phyloP scores from a whole-genome alignment of 176 grass and related monocot species.

The Bromus sterilis region DNA sequence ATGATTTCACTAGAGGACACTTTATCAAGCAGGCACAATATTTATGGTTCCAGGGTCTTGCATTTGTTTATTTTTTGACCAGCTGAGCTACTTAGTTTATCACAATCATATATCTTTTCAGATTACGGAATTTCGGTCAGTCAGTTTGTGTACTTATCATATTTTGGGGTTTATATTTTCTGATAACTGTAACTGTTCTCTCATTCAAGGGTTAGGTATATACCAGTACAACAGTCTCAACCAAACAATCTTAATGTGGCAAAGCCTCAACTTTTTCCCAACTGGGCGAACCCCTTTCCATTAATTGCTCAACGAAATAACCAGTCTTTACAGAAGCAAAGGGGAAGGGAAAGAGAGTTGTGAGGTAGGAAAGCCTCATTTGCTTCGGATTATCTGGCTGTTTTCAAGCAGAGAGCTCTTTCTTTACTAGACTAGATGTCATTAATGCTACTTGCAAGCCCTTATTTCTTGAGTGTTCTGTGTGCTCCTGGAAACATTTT shows the following conservation, averaged over 20 bases:
- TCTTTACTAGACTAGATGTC: background rate
- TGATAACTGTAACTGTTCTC: background rate
- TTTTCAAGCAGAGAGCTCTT: background rate
- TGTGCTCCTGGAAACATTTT: background rate
- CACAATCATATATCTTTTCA: background rate
- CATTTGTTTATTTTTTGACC: background rate
- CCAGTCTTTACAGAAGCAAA: background rate
- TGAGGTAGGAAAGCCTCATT: no score
- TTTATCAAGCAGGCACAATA: background rate
- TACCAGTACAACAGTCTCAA: constrained; percentile 17
- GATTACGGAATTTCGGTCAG: background rate
- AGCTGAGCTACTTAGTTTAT: background rate
- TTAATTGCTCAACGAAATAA: background rate
- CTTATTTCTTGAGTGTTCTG: background rate
- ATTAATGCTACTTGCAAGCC: background rate
- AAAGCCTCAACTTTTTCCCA: background rate
- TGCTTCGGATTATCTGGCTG: background rate
- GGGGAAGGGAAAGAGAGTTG: background rate
- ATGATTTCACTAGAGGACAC: background rate
- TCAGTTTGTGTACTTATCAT: background rate
- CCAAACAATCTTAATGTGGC: background rate
- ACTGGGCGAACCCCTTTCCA: background rate
- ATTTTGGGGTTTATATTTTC: background rate
- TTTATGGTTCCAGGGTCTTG: background rate
- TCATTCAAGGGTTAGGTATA: constrained; percentile 8